Base-by-base conservation (phyloP, 2,329 filamentous ascomycete species). In the Phaeosphaeriaceae sp. region DNA sequence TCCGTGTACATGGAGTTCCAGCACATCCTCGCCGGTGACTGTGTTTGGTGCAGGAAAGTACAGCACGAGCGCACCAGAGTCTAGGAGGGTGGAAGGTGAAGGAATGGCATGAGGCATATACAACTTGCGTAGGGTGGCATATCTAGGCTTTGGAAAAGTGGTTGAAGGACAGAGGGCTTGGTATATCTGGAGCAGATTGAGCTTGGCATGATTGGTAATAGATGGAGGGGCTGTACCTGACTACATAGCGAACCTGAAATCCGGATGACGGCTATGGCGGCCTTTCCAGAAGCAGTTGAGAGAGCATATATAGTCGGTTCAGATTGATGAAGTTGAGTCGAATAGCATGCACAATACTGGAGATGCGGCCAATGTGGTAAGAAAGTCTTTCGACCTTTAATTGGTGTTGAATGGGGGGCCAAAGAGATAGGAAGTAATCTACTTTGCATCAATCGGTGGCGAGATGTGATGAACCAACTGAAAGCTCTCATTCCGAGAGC, bases 1-100 rank as follows among this genome's bases (percentile, higher is more conserved):
- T 21, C 94, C 94, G 66, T 99, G 94, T n/a, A 97, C 83, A 64
- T 99, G 94, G 4, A 99, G 75, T 71, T 99, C 94, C 2, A 99
- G 81, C 1, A 97, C 81, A 67, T 97, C 91, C 70, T 97, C 92
- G 23, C 94, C 94, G 0, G 94, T 99, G 7, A 90, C 91, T 0
- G 92, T 96, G 40, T 83, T 83, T 0, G 93, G 92, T 0, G 78
- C 81, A 0, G 90, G 89, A 59, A 97, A 96, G 74, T 88, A 90
- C 21, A 97, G 81, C 2, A 96, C 80, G 11, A 97, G 74, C 0
- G 94, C 89, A 42, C 86, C 84, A 0, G 91, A 84, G 68, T 99
- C 94, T 18, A 90, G 80, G 13, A 87, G 70, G 11, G 74, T 74
- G 3, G 78, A 73, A 4, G 71, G 72, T 2, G 72, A 71, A 0